Conservation (phyloP, 768 basidiomycete species). For the Ramaria rubella region DNA sequence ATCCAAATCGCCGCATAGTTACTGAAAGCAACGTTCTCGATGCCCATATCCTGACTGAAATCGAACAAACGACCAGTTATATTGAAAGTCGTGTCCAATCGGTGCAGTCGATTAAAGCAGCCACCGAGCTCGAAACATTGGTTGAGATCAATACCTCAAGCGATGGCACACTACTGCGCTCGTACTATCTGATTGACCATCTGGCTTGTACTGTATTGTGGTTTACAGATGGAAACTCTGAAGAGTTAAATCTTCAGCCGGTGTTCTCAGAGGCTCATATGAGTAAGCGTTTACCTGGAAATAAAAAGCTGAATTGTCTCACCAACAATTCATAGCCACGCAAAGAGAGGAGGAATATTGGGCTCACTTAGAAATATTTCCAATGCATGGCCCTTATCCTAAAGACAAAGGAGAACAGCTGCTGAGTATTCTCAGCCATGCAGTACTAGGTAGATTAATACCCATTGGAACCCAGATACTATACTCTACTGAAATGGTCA, state of each 20-base stretch:
- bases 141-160: background rate
- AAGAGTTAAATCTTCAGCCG: background rate
- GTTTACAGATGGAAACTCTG: background rate
- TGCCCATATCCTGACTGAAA: background rate
- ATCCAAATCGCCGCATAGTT: background rate
- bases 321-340: background rate
- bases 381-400: slow-evolving; percentile 42
- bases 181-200: background rate
- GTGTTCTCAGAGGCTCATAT: slow-evolving; percentile 1
- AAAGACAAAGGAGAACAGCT: slow-evolving; percentile 40
- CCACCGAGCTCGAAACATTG: background rate
- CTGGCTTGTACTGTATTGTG: background rate
- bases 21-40: background rate
- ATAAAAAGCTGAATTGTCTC: background rate
- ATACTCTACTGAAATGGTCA: background rate
- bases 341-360: slow-evolving; percentile 37
- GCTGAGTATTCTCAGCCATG: slow-evolving; percentile 45
- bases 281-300: background rate
- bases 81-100: background rate
- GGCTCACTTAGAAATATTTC: slow-evolving; percentile 57
- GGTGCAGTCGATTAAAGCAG: background rate
- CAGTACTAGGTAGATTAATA: slow-evolving; percentile 38
- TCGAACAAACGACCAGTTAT: background rate
- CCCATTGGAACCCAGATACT: background rate
- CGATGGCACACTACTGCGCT: background rate